Percentiles rank a stretch among this genome's conserved stretches.
Conservation (phyloP, 495 filamentous ascomycete genomes). For the Talaromyces ruber region DNA sequence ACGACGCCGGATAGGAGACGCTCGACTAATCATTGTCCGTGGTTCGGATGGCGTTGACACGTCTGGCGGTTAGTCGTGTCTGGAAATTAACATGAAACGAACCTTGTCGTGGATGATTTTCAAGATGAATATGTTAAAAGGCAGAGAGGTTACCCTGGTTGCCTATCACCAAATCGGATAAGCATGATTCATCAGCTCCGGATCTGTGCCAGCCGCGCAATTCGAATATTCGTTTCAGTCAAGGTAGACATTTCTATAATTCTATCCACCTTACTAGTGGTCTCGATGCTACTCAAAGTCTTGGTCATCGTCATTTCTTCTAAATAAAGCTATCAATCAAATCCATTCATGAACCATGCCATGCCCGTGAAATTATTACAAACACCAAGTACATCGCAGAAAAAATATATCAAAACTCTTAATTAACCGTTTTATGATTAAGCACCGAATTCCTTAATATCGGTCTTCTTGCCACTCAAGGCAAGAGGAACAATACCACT, state of each 20-base stretch:
- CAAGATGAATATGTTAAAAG: not conserved
- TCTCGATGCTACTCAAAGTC: not conserved
- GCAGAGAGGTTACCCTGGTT: not conserved
- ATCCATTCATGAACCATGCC: constrained; percentile 9
- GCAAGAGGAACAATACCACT: constrained; percentile 61
- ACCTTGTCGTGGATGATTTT: not conserved
- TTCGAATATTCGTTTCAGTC: not conserved
- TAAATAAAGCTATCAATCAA: constrained; percentile 5
- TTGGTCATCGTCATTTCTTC: not conserved
- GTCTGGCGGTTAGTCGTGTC: not conserved
- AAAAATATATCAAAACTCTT: constrained; percentile 1
- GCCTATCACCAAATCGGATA: not conserved
- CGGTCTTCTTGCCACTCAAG: constrained; percentile 50
- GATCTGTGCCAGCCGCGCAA: not conserved
- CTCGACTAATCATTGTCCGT: not conserved
- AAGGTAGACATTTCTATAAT: not conserved
- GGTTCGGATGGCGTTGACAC: not conserved
- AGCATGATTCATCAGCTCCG: not conserved
- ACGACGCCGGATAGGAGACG: not conserved
- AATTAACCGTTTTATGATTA: constrained; percentile 7
- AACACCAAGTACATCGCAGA: constrained; percentile 8
- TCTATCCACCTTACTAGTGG: too few species aligned
- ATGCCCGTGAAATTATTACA: constrained; percentile 9
- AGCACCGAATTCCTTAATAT: constrained; percentile 44
- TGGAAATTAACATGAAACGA: not conserved